Evolutionary conservation across 2,329 filamentous ascomycete genomes (phyloP), one percentile per base, ranked within the genome.

Genomic region (Aspergillus candidus): DNA sequence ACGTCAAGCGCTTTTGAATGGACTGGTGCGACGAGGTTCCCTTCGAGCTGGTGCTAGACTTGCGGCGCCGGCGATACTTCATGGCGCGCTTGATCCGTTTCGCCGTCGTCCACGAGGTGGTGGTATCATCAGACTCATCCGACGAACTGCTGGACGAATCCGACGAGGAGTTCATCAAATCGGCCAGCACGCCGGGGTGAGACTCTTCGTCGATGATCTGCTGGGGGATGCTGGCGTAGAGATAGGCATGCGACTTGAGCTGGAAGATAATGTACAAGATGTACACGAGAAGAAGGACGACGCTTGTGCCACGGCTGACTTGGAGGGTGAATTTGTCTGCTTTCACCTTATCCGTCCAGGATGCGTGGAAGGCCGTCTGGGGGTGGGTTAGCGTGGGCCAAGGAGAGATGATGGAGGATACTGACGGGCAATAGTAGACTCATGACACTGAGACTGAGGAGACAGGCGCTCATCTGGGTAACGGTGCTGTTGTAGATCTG

Each of bases 401-500:
- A 13, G 4, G 11, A 17, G 2, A 13, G 29, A 15, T 3, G 27
- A 12, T 2, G 4, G 4, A 27, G 13, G 15, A 11, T n/a, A 68
- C 79, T 55, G 68, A 86, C 84, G 1, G 90, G 89, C 11, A 96
- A 70, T 18, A 95, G 77, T 15, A 95, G 74, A 72, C 89, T 95
- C 68, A 88, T 90, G 48, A 94, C 90, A 60, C 86, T 90, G 66
- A 95, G 68, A 72, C 88, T 94, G 55, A 96, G 78, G 56, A 96
- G 75, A 70, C 88, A 94, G 40, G 90, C 90, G 63, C 88, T 95
- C 88, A 95, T 95, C 65, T 96, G 89, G 1, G 89, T 95, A 46
- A 95, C 88, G 15, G 88, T 95, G 68, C 83, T 93, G 70, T 95
- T 96, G 71, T 95, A 96, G 50, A 96, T 83, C 79, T 95, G 90